phyloP scores from a whole-genome alignment of 352 stramenopile genomes.

The Heterotrichella gracilis region DNA sequence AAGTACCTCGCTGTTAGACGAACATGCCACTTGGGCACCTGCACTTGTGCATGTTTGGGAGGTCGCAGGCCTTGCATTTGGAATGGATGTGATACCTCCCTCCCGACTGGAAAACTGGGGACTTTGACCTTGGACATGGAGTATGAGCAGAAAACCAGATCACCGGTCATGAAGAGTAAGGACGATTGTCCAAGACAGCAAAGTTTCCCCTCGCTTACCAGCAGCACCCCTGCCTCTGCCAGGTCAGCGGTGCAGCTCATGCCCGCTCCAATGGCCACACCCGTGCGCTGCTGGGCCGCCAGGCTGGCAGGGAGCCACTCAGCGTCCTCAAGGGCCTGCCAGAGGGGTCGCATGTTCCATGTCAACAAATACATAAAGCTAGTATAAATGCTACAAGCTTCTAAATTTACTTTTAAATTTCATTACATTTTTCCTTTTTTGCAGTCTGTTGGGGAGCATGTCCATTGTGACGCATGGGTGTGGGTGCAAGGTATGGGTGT shows the following conservation, averaged over 20 bases:
- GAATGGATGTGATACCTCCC: too few relatives aligned
- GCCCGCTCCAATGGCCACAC: slow-evolving; percentile 18
- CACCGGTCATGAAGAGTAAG: too few relatives aligned
- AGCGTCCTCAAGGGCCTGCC: slow-evolving; percentile 38
- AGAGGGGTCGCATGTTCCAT: slow-evolving; percentile 37
- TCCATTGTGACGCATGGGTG: too few relatives aligned
- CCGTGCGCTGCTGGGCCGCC: slow-evolving; percentile 11
- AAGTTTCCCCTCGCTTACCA: slow-evolving; percentile 8
- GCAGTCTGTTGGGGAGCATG: slow-evolving; percentile 29
- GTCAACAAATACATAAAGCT: slow-evolving; percentile 44
- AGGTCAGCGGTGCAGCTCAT: slow-evolving; percentile 18
- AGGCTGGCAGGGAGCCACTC: neutral
- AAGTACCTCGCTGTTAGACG: too few relatives aligned
- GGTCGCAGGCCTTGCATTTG: too few relatives aligned
- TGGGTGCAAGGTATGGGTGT: too few relatives aligned
- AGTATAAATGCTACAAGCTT: slow-evolving; percentile 30
- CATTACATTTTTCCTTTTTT: slow-evolving; percentile 26
- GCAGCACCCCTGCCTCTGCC: neutral
- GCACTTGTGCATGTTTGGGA: too few relatives aligned
- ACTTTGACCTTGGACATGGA: too few relatives aligned
- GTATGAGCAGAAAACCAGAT: too few relatives aligned
- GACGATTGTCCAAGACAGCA: too few relatives aligned
- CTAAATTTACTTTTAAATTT: slow-evolving; percentile 31
- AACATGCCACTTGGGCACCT: too few relatives aligned
- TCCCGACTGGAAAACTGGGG: too few relatives aligned